Evolutionary conservation across 257 asterid genomes (phyloP), one percentile per base, ranked within the genome.

Genomic region (Forsythia suspensa): DNA sequence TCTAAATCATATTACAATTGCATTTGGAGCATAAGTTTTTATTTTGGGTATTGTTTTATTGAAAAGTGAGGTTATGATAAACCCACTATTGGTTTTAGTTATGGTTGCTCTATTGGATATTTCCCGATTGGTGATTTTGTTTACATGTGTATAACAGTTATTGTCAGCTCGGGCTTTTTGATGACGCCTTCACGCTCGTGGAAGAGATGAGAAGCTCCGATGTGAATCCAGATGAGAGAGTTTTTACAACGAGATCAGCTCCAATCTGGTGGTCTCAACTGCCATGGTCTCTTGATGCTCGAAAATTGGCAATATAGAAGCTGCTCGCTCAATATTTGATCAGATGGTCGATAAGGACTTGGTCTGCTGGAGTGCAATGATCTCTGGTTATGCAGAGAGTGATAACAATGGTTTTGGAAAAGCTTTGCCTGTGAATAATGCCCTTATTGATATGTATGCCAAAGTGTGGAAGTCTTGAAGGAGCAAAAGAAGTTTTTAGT

Each of bases 321-420:
- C 91, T 78, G 96, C 96, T 75, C 88, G 89, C 13, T 68, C 76
- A 51, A 78, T 94, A 72, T 94, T 92, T 71, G 83, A 89, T 80
- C 82, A 80, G 80, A 89, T 85, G 82, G 79, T 68, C 8, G 78
- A 85, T 24, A 90, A 85, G 78, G 97, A 90, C 82, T 76, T 92
- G 77, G 85, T 94, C 42, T 92, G 95, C 77, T 94, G 97, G 96
- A 92, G 96, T 77, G 94, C 98, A 2, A 90, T 94, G 96, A 89
- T 94, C 71, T 84, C 93, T 66, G 91, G 96, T 34, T 94, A 89
- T 83, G 96, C 97, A 44, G 87, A 87, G 81, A 90, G 95, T 13
- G 90, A 82, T 57, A 82, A 85, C 29, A 82, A 84, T 24, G 92
- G 88, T 66, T 89, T 89, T 67, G 91, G 91, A 78, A 84, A 84